Conservation (phyloP, 768 basidiomycete species). For the Hypsizygus marmoreus region DNA sequence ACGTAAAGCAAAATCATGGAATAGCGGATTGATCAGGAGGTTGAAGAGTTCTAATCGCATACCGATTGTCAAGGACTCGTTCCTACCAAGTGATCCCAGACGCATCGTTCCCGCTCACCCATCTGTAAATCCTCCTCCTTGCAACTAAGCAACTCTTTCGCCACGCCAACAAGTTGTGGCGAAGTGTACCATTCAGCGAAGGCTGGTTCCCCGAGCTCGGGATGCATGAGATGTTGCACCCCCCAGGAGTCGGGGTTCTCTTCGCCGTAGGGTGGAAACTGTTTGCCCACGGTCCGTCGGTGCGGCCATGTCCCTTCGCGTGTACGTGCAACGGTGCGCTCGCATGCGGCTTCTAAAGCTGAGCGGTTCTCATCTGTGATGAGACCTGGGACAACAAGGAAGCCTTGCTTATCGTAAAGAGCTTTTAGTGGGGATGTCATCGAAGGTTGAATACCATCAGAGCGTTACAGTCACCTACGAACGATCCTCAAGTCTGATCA, state of each 20-base stretch:
- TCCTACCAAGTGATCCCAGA: no score
- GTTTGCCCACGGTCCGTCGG: constrained; percentile 72
- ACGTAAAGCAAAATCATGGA: constrained; percentile 67
- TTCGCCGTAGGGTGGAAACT: constrained; percentile 73
- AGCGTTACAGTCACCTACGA: no score
- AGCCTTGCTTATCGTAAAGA: constrained; percentile 64
- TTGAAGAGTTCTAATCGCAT: constrained; percentile 80
- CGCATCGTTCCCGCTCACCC: constrained; percentile 55
- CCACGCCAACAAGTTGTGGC: constrained; percentile 43
- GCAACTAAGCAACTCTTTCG: constrained; percentile 55
- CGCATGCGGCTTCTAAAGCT: constrained; percentile 51
- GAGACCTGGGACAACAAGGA: constrained; percentile 61
- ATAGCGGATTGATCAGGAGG: constrained; percentile 66
- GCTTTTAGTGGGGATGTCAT: constrained; percentile 38
- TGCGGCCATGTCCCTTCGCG: constrained; percentile 64
- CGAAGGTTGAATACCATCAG: background rate
- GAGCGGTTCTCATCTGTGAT: constrained; percentile 40
- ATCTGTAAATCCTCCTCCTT: constrained; percentile 64
- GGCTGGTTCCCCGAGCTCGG: constrained; percentile 56
- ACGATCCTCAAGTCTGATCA: no score
- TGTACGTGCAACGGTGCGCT: constrained; percentile 50
- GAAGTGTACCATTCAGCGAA: constrained; percentile 75
- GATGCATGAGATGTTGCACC: constrained; percentile 83
- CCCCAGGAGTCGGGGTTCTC: constrained; percentile 74
- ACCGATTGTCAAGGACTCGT: no score